A percentile compares a stretch with the other conserved stretches of the same genome.
These are phyloP conservation scores for Tritrichomonas foetus DNA, from an alignment of 208 protist genomes.

Conservation along the genomic window DNA sequence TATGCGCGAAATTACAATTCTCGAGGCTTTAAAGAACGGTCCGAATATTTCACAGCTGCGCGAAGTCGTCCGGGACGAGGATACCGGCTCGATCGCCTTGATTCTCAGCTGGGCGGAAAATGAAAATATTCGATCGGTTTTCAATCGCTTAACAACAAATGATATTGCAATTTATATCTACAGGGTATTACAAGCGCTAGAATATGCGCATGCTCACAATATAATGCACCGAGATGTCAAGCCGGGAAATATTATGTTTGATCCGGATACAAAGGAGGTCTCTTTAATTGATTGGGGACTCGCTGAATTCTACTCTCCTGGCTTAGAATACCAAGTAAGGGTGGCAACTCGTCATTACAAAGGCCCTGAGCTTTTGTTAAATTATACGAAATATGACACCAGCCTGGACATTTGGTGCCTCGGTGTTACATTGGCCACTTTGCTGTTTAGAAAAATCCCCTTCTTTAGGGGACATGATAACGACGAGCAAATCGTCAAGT, in stretches of 20 bases:
- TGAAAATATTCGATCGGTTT: background rate
- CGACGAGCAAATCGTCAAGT: slow-evolving; percentile 90
- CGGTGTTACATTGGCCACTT: slow-evolving; percentile 89
- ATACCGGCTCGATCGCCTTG: background rate
- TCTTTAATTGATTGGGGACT: slow-evolving; percentile 87
- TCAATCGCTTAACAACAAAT: background rate
- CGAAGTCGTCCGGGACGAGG: background rate
- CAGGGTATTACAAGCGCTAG: background rate
- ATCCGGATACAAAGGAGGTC: slow-evolving; percentile 79
- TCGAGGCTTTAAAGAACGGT: background rate
- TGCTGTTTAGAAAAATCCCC: slow-evolving; percentile 69
- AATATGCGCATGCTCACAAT: background rate
- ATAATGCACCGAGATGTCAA: slow-evolving; percentile 62
- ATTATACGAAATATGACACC: slow-evolving; percentile 95
- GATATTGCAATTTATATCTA: slow-evolving; percentile 38
- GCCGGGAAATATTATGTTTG: slow-evolving; percentile 98
- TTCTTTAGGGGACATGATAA: slow-evolving; percentile 97
- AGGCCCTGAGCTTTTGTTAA: slow-evolving; percentile 90
- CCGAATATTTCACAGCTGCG: background rate
- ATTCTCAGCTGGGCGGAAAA: background rate
- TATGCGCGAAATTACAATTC: slow-evolving; percentile 7
- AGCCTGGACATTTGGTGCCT: slow-evolving; percentile 96
- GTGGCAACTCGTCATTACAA: slow-evolving; percentile 98
- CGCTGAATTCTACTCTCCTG: slow-evolving; percentile 96
- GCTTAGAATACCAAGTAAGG: slow-evolving; percentile 87